phyloP scores from a whole-genome alignment of 192 early-diverging fungal species.

The Glomus cerebriforme region DNA sequence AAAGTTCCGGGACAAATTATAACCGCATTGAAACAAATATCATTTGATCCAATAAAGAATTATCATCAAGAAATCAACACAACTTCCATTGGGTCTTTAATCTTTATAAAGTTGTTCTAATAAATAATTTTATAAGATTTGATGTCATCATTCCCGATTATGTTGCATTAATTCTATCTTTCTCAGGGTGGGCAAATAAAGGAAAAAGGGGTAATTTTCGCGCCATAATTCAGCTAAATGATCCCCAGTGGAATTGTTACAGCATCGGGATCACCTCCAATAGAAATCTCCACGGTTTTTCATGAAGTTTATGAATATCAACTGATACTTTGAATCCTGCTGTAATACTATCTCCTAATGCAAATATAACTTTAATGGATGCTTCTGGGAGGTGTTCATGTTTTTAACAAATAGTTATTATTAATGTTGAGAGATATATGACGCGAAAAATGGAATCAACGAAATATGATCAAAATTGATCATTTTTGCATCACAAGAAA shows the following conservation, averaged over 20 bases:
- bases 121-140: slow-evolving; percentile 50
- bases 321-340: slow-evolving; percentile 45
- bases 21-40: slow-evolving; percentile 58
- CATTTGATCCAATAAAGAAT: slow-evolving; percentile 64
- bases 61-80: slow-evolving; percentile 40
- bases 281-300: slow-evolving; percentile 56
- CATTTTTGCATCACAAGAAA: not conserved
- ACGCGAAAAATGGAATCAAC: not conserved
- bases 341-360: slow-evolving; percentile 61
- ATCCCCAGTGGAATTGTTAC: slow-evolving; percentile 43
- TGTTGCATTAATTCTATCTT: slow-evolving; percentile 50
- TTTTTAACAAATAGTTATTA: not conserved
- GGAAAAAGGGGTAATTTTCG: too few species aligned
- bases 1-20: too few species aligned
- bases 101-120: slow-evolving; percentile 38
- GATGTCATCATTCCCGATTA: slow-evolving; percentile 52
- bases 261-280: slow-evolving; percentile 51
- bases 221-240: slow-evolving; percentile 51
- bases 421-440: not conserved
- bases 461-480: not conserved
- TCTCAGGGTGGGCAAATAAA: not conserved
- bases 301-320: slow-evolving; percentile 35
- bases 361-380: slow-evolving; percentile 55
- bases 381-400: slow-evolving; percentile 32
- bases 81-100: not conserved